A percentile compares a stretch with the other conserved stretches of the same genome.
phyloP scores from a whole-genome alignment of 2,329 filamentous ascomycete species.

The Diaporthe vexans region DNA sequence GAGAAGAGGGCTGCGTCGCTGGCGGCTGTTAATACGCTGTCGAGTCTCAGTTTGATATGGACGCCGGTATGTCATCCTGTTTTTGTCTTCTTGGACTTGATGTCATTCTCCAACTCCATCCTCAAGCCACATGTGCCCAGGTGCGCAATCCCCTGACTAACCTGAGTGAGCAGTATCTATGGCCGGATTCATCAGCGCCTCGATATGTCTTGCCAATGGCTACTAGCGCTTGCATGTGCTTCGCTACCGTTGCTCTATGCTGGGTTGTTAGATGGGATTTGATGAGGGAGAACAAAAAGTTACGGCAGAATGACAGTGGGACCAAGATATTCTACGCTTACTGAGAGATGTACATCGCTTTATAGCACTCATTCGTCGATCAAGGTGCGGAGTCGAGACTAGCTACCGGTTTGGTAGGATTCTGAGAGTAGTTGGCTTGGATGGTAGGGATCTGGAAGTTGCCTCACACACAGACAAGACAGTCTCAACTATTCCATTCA shows the following conservation, averaged over 20 bases:
- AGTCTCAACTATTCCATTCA: too few species aligned
- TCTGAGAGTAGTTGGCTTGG: background rate
- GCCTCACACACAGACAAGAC: too few species aligned
- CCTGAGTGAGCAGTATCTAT: slow-evolving; percentile 10
- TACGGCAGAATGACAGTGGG: background rate
- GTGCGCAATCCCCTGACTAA: background rate
- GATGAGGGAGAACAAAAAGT: slow-evolving; percentile 19
- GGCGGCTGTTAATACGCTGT: slow-evolving; percentile 44
- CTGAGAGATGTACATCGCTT: background rate
- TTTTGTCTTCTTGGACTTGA: background rate
- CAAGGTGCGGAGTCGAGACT: too few species aligned
- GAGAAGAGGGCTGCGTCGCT: slow-evolving; percentile 62
- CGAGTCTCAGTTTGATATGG: slow-evolving; percentile 28
- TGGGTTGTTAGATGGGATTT: slow-evolving; percentile 20
- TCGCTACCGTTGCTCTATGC: background rate
- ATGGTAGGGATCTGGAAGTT: too few species aligned
- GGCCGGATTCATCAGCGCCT: slow-evolving; percentile 23
- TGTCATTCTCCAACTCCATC: too few species aligned
- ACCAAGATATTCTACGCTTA: slow-evolving; percentile 25
- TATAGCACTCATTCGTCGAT: background rate
- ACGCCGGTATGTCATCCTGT: background rate
- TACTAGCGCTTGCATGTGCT: slow-evolving; percentile 3
- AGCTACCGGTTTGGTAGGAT: too few species aligned
- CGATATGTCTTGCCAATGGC: slow-evolving; percentile 21
- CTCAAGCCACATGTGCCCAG: too few species aligned